A percentile compares a stretch with the other conserved stretches of the same genome.
phyloP scores from a whole-genome alignment of 2,329 filamentous ascomycete genomes.

The Cercospora nicotianae region DNA sequence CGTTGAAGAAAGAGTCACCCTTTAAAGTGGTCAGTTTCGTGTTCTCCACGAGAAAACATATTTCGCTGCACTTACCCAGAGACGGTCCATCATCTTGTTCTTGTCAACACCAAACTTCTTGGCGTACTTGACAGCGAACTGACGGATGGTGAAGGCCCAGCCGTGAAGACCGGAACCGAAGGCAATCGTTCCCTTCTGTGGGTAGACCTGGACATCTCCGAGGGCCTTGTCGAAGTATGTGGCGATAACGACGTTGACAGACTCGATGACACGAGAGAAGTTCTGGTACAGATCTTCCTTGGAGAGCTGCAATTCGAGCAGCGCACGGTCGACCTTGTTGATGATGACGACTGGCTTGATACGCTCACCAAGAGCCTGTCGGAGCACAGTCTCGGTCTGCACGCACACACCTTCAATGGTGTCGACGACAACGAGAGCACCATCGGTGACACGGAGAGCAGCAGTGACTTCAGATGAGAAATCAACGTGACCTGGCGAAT shows the following conservation, averaged over 20 bases:
- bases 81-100: slow-evolving; percentile 99
- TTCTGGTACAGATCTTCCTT: slow-evolving; percentile 99
- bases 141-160: slow-evolving; percentile 98
- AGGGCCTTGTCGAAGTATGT: slow-evolving; percentile 97
- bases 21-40: slow-evolving; percentile 35
- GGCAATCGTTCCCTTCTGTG: slow-evolving; percentile 93
- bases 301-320: slow-evolving; percentile 96
- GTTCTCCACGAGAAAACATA: background rate
- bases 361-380: slow-evolving; percentile 98
- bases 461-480: slow-evolving; percentile 99
- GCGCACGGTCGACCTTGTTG: slow-evolving; percentile 99
- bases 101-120: slow-evolving; percentile 99
- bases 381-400: slow-evolving; percentile 98
- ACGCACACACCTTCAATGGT: slow-evolving; percentile 99
- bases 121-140: slow-evolving; percentile 93
- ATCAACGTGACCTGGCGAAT: slow-evolving; percentile 99
- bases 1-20: slow-evolving; percentile 99
- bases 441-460: slow-evolving; percentile 98
- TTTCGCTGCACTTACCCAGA: slow-evolving; percentile 68
- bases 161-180: slow-evolving; percentile 99
- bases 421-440: slow-evolving; percentile 99
- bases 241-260: slow-evolving; percentile 99
- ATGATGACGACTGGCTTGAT: slow-evolving; percentile 99
- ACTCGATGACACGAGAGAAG: slow-evolving; percentile 99
- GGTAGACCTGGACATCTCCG: slow-evolving; percentile 98